Conservation (phyloP, 139 green algal genomes). For the Asterochloris erici region DNA sequence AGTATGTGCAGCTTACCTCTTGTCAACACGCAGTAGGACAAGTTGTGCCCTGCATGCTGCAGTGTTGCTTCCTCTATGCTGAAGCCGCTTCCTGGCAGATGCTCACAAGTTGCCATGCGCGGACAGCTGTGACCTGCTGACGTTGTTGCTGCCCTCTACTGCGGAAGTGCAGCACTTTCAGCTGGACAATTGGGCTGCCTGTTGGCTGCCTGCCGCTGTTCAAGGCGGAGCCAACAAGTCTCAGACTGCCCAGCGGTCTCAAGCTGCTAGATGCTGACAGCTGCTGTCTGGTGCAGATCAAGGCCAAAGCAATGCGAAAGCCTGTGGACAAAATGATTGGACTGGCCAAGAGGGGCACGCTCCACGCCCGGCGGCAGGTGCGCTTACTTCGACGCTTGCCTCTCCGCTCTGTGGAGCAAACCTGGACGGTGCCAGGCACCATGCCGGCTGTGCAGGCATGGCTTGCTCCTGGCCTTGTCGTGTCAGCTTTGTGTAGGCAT, state of each 20-base stretch:
- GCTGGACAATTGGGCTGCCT: no score
- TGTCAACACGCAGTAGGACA: no score
- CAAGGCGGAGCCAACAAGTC: not conserved
- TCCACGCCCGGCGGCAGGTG: constrained; percentile 81
- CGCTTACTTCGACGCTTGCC: not conserved
- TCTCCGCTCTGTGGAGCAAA: no score
- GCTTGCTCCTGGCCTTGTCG: not conserved
- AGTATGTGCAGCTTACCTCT: no score
- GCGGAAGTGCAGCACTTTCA: not conserved
- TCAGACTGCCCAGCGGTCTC: no score
- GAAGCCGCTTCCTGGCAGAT: no score
- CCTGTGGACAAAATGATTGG: constrained; percentile 98
- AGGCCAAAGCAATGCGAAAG: constrained; percentile 92
- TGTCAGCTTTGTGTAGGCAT: not conserved
- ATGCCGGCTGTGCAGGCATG: not conserved
- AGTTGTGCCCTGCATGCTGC: no score
- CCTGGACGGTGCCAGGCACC: not conserved
- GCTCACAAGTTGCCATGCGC: no score
- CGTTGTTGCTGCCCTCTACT: no score
- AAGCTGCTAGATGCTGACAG: not conserved
- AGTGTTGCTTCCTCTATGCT: no score
- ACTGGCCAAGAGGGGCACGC: constrained; percentile 88
- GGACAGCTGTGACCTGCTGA: no score
- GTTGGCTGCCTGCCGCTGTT: not conserved
- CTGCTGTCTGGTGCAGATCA: constrained; percentile 41